Conservation (phyloP, 2,329 filamentous ascomycete species). For the Pyricularia grisea region DNA sequence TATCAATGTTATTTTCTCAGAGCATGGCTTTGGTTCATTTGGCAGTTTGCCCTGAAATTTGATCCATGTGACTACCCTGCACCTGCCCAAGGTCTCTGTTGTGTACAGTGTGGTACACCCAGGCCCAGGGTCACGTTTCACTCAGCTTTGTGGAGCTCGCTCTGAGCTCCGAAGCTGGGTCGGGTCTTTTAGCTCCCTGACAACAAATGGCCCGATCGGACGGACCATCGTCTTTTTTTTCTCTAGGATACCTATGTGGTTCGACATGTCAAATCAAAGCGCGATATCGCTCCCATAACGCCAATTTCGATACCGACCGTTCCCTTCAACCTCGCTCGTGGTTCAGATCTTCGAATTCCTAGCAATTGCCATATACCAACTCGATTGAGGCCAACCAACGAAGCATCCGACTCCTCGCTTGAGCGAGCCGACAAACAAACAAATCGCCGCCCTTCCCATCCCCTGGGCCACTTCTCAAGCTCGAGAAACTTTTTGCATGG, state of each 20-base stretch:
- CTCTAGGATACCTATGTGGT: neutral
- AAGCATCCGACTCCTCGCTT: neutral
- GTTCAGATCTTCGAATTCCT: neutral
- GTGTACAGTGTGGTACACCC: neutral
- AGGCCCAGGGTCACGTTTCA: neutral
- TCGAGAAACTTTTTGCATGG: constrained; percentile 16
- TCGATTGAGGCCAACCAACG: neutral
- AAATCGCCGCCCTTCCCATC: neutral
- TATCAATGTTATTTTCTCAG: no score
- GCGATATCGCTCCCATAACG: neutral
- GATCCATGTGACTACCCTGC: neutral
- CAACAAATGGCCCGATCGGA: neutral
- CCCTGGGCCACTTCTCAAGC: neutral
- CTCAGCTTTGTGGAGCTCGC: neutral
- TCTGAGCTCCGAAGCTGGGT: neutral
- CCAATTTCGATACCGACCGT: neutral
- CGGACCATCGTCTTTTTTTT: neutral
- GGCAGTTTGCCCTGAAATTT: no score
- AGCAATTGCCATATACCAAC: neutral
- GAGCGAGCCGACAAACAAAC: neutral
- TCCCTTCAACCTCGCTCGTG: neutral
- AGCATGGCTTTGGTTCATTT: no score
- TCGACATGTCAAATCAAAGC: neutral
- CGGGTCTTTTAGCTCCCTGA: neutral
- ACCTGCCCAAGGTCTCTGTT: neutral